A percentile compares a stretch with the other conserved stretches of the same genome.
Conservation (phyloP, 176 grass and related monocot species). For the Musa itinerans region DNA sequence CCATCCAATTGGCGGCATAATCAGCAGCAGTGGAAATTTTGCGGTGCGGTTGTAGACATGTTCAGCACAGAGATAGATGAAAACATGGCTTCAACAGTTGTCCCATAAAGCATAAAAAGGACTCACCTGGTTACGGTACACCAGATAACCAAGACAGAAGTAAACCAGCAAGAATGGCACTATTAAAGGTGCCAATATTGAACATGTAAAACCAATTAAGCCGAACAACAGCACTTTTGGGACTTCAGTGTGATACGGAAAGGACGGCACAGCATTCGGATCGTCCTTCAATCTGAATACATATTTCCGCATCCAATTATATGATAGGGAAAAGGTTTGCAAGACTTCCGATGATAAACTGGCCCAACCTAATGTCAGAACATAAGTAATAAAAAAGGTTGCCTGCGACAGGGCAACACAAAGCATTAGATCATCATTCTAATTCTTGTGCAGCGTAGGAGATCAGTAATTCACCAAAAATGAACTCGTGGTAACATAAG, state of each 20-base stretch:
- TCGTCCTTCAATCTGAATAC: conserved; percentile 44
- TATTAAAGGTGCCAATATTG: conserved; percentile 90
- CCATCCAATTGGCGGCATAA: no score
- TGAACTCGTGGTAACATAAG: no score
- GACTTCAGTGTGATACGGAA: conserved; percentile 91
- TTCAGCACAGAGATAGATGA: neutral
- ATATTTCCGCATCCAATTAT: conserved; percentile 57
- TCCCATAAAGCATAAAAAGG: neutral
- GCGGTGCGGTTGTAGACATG: no score
- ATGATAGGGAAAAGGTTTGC: conserved; percentile 60
- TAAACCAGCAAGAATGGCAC: conserved; percentile 82
- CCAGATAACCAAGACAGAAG: conserved; percentile 80
- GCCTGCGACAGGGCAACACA: conserved; percentile 33
- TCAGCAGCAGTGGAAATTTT: no score
- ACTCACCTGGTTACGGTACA: conserved; percentile 84
- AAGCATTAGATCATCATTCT: no score
- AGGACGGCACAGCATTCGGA: conserved; percentile 51
- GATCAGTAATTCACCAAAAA: neutral
- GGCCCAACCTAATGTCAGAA: conserved; percentile 82
- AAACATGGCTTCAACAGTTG: neutral
- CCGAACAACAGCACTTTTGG: conserved; percentile 72
- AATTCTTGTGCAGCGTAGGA: no score
- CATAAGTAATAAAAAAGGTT: conserved; percentile 96
- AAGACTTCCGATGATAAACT: conserved; percentile 83
- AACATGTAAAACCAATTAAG: conserved; percentile 79